phyloP scores from a whole-genome alignment of 2,329 filamentous ascomycete species.

The Ceratocystis lukuohia region DNA sequence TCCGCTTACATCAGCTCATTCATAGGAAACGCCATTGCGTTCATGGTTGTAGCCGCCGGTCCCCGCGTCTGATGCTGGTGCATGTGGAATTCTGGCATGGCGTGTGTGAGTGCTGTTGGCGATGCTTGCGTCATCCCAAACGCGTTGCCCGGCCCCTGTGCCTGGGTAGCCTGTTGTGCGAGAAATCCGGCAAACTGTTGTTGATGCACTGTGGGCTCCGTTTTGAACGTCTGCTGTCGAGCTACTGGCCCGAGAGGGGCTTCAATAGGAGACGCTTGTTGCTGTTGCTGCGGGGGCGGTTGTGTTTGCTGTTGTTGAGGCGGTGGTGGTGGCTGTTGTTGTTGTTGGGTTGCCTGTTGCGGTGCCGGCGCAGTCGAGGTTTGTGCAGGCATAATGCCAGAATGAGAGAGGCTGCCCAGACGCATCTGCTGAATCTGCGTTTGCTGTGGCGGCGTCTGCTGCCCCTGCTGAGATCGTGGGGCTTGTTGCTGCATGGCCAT shows the following conservation, averaged over 20 bases:
- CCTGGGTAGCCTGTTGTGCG: neutral
- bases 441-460: neutral
- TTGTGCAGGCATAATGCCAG: slow-evolving; percentile 6
- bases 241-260: neutral
- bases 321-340: slow-evolving; percentile 2
- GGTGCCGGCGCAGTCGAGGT: neutral
- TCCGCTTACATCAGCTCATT: neutral
- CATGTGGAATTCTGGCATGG: slow-evolving; percentile 12
- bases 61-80: slow-evolving; percentile 2
- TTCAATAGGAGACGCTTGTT: slow-evolving; percentile 4
- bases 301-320: neutral
- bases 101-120: slow-evolving; percentile 8
- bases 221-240: slow-evolving; percentile 9
- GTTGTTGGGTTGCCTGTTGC: neutral
- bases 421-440: slow-evolving; percentile 8
- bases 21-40: slow-evolving; percentile 11
- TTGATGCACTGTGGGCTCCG: neutral
- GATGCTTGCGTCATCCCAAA: neutral
- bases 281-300: neutral
- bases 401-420: neutral
- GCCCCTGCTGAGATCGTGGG: slow-evolving; percentile 2
- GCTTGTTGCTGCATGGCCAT: slow-evolving; percentile 17
- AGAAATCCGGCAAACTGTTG: slow-evolving; percentile 1
- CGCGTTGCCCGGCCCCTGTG: neutral
- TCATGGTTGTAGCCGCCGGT: neutral